Evolutionary conservation across 257 asterid species (phyloP), one percentile per base, ranked within the genome.

Genomic region (Lithospermum erythrorhizon): DNA sequence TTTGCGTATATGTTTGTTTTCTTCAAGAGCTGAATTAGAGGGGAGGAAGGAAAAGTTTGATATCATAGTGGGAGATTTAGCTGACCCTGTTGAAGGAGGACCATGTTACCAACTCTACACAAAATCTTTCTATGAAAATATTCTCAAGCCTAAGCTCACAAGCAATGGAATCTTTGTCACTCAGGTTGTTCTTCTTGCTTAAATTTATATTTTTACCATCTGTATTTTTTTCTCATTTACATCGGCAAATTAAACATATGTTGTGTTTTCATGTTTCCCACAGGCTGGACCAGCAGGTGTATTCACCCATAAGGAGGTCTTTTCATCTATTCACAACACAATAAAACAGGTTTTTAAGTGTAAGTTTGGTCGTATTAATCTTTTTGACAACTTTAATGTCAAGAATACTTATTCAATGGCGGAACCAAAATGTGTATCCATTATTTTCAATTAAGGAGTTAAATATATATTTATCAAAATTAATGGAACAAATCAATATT

Each of bases 231-330:
- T 5, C 9, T 18, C 17, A 20, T 61, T 24, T n/a, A 6, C 8
- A 56, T 30, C 48, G 23, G 53, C 24, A 25, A 35, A 22, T 52
- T 4, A 3, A 32, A 27, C 27, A 24, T 24, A 24, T 13, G 3
- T 17, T 21, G n/a, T 55, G 58, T 35, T 0, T 2, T 30, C 9
- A 10, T 25, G 63, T 48, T 22, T 47, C 29, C 35, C 30, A 60
- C 78, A 89, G 97, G 96, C 96, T 15, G 97, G 97, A 27, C 97
- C 97, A 37, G 97, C 97, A 15, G 97, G 96, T 21, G 78, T 90
- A 65, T 90, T 90, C 80, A 87, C 95, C 72, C 95, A 87, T 20
- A 85, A 94, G 41, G 96, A 90, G 72, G 97, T 90, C 5, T 90
- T 90, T 62, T 85, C 97, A 59, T 87, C 94, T 75, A 90, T 90